A percentile compares a stretch with the other conserved stretches of the same genome.
Conservation (phyloP, 108 stramenopile genomes). For the Fragilaria radians region DNA sequence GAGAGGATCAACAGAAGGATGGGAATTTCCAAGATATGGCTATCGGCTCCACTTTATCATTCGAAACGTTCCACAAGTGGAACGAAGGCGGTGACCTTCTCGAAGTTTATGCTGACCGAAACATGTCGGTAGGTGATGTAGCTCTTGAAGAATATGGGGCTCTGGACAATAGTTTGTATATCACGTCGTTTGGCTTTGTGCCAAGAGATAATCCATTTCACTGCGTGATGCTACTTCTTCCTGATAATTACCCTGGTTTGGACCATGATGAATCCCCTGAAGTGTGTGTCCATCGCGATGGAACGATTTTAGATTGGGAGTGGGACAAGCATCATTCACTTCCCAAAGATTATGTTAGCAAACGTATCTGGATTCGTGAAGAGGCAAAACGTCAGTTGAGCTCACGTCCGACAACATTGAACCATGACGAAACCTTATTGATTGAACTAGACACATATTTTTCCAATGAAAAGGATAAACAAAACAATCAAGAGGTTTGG, state of each 20-base stretch:
- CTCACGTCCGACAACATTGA: not conserved
- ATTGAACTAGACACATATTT: too few species aligned
- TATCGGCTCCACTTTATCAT: constrained; percentile 40
- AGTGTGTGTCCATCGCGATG: constrained; percentile 1
- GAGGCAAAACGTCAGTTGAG: not conserved
- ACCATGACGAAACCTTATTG: not conserved
- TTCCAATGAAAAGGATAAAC: too few species aligned
- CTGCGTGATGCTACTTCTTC: constrained; percentile 43
- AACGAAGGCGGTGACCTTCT: constrained; percentile 3
- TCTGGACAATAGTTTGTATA: constrained; percentile 62
- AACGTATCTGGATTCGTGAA: not conserved
- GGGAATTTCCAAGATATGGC: constrained; percentile 25
- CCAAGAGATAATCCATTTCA: constrained; percentile 79
- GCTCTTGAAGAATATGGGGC: constrained; percentile 87
- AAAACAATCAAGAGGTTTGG: too few species aligned
- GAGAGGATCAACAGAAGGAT: constrained; percentile 4
- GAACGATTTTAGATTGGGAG: too few species aligned
- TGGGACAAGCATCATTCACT: not conserved
- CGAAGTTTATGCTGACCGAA: constrained; percentile 20
- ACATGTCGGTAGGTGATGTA: constrained; percentile 18
- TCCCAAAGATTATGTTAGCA: not conserved
- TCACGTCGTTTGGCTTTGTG: constrained; percentile 79
- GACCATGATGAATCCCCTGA: too few species aligned
- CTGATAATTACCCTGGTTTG: not conserved
- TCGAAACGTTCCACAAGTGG: constrained; percentile 12